Base-by-base conservation (phyloP, 345 rosid genomes). In the Dipteronia dyeriana region DNA sequence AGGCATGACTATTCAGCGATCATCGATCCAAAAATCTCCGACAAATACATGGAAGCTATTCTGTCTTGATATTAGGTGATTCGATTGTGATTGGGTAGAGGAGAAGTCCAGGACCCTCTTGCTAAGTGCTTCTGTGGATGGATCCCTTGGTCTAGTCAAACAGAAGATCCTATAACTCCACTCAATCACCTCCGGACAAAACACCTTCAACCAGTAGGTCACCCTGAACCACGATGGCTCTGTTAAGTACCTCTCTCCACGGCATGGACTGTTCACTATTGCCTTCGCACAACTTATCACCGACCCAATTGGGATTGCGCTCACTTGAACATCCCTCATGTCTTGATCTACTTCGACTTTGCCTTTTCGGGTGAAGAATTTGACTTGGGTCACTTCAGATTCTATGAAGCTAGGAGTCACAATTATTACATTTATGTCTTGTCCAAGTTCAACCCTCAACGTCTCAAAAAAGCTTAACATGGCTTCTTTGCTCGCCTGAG, bases 401-500 rank as follows among this genome's bases (percentile, higher is more conserved):
- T 91, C 90, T 2, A 88, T 82, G 53, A 81, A 80, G 9, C 92
- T 94, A 11, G 94, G 92, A 17, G 91, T 89, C 3, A 84, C 95
- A 0, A 92, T 81, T n/a, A 89, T 85, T 51, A 90, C 79, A 9
- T 65, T 76, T 17, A 92, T 71, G 9, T 87, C 86, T 0, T 81
- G 9, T 3, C 90, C 88, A 11, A 89, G 63, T 73, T 94, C 98
- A 20, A 82, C 77, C 78, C 95, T 87, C 79, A 91, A 1, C 6
- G 94, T 85, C 80, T 91, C 90, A n/a, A 81, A 91, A 72, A 89
- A 90, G 76, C 31, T 82, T 4, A 84, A 5, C 70, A 84, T 0
- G 1, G 92, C 94, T 23, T 94, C 92, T 76, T 94, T 91, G 83
- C 90, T 88, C 75, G 95, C 98, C 94, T 88, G 74, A 34, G 38